Base-by-base conservation (phyloP, 352 stramenopile genomes). In the Pythium chondricola region DNA sequence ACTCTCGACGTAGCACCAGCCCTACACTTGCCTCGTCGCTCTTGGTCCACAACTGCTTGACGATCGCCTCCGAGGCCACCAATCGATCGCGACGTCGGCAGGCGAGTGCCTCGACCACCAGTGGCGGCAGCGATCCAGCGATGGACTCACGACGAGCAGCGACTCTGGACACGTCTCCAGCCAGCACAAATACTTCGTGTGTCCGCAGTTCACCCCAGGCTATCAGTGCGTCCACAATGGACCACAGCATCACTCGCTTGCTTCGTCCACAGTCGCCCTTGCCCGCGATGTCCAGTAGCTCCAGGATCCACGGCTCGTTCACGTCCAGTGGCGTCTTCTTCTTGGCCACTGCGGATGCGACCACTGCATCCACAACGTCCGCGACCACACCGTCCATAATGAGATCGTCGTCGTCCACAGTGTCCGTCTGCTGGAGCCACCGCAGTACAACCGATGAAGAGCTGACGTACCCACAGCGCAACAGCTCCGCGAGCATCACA, bases 241-340 rank as follows among this genome's bases (percentile, higher is more conserved):
- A 33, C n/a, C 52, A 52, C 20, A 52, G 42, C 11, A 51, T 27
- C 1, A 24, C 16, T 9, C 43, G 33, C 26, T 50, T 57, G n/a
- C 32, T 1, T 24, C 22, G 18, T 4, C n/a, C 13, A 11, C 7
- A 26, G 11, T n/a, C 32, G 7, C 20, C 14, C 16, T 2, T 20
- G 6, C 33, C 16, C 17, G 24, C 11, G 6, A 13, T 32, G 18
- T 58, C 43, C 25, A 58, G 43, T 18, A 52, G 25, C 26, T 58
- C 51, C 20, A 58, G 37, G 4, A 58, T 32, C 51, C 51, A 52
- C 21, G 51, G 25, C 16, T 58, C 51, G 14, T 58, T 46, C 17
- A 35, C 37, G 32, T 47, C 42, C 5, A 58, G n/a, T 29, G 51
- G 26, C 3, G 17, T 6, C 30, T 47, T 58, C 33, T 46, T 58